These are phyloP conservation scores for Daldinia loculata DNA, from an alignment of 495 filamentous ascomycete genomes.

Conservation along the genomic window DNA sequence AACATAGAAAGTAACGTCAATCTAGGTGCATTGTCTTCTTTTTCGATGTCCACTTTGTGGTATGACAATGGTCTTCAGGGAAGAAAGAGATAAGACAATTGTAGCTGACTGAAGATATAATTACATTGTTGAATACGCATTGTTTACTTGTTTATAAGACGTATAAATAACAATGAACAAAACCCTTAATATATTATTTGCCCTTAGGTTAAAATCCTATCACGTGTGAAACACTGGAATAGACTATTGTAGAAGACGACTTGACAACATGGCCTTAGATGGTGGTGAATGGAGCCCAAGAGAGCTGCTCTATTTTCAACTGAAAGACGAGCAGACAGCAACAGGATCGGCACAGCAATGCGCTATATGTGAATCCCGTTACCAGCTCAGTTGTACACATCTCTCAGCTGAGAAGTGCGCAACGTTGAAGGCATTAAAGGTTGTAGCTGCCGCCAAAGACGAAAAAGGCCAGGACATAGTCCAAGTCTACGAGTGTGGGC, in stretches of 20 bases:
- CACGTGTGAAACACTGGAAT: not conserved
- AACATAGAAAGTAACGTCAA: not conserved
- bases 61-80: not conserved
- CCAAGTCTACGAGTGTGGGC: conserved; percentile 26
- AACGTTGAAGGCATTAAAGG: conserved; percentile 5
- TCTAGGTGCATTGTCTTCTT: not conserved
- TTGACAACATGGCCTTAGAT: not conserved
- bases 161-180: not conserved
- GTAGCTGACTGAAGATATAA: not conserved
- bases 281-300: not conserved
- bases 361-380: not conserved
- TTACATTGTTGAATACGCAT: not conserved
- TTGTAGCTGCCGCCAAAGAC: not conserved
- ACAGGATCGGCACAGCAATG: not conserved
- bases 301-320: not conserved
- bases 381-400: conserved; percentile 18
- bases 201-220: not conserved
- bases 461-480: not conserved
- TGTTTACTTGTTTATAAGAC: too few species aligned
- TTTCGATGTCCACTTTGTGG: not conserved
- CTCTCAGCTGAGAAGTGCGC: conserved; percentile 19
- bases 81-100: not conserved
- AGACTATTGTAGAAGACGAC: not conserved
- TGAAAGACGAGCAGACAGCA: not conserved
- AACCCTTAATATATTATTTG: not conserved